Evolutionary conservation across 2,329 filamentous ascomycete genomes (phyloP), one percentile per base, ranked within the genome.

Genomic region (Cladophialophora carrionii): DNA sequence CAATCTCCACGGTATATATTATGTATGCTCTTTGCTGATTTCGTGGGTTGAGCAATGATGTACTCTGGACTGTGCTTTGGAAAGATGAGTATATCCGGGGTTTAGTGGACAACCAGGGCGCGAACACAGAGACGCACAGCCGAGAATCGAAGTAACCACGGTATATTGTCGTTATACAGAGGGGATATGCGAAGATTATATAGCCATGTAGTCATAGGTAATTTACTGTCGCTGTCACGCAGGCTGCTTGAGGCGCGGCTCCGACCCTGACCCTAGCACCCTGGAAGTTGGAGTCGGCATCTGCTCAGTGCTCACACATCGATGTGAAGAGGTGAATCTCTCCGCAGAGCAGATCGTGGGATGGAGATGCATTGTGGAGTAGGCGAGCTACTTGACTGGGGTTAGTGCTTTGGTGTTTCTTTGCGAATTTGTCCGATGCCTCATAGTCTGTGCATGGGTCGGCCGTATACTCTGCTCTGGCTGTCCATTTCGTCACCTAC

Each of bases 351-450:
- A 24, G 52, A 22, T 5, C 26, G 46, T 26, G 48, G 31, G 26
- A 34, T 4, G 8, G 22, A 2, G 43, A 6, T 22, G 17, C 5
- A 20, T 20, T 49, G 10, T 24, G 57, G 24, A 17, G 20, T 31
- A 34, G 37, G 37, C 56, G 56, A 58, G 31, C 57, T 60, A 60
- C 57, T 41, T 4, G 17, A 53, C 31, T 37, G 29, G 57, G 57
- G 26, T 52, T 60, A 60, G 57, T 49, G 4, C 6, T 5, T 6
- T n/a, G 17, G 14, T 37, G 34, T 17, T 17, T 37, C 12, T 0
- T 10, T 7, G 34, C 12, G 34, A 41, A 6, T 14, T 5, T 17
- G 12, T 41, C 14, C 7, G n/a, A n/a, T n/a, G 17, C 37, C 3
- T 14, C n/a, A 43, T 5, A n/a, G n/a, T 1, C 34, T 17, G 34